Evolutionary conservation across 2,329 filamentous ascomycete genomes (phyloP), one percentile per base, ranked within the genome.

Genomic region (Aspergillus sp.): DNA sequence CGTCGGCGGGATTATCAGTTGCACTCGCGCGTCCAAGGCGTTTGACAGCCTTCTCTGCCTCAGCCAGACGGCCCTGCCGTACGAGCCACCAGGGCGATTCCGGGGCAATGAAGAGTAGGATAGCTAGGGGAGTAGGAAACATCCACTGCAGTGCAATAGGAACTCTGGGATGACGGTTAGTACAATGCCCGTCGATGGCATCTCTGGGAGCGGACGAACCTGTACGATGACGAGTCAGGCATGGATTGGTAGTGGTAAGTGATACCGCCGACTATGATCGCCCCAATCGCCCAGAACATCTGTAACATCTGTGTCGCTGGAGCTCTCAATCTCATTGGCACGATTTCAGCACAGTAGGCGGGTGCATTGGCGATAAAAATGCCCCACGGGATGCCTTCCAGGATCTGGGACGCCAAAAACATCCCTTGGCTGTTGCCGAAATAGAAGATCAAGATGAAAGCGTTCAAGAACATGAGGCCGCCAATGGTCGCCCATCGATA

Each of bases 331-430:
- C 76, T 75, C 55, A 88, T 79, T 1, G 85, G 85, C 2, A 86
- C 84, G 58, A 88, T 85, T 71, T 88, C 86, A 67, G 75, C 75
- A 72, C 81, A 85, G 76, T 87, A 88, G 6, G 86, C 85, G 0
- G 86, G 86, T 4, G 85, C 81, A 69, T 87, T 87, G 69, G 85
- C 85, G 65, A 87, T 86, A 72, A 88, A 88, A 67, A 88, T 82
- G 26, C 86, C 86, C 86, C 86, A 88, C 2, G 86, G 86, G 4
- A 88, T 68, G 61, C 86, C 86, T 71, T 87, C 84, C 51, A 88
- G 78, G 56, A 85, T 73, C 76, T 88, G 85, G 42, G 80, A 76
- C 4, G 78, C 78, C 66, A 86, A 81, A 59, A 83, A 73, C 62
- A 83, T 72, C 1, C 68, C 69, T 47, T 78, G 69, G 55, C 73